Conservation (phyloP, 2,329 filamentous ascomycete species). For the Ceratocystis ficicola region DNA sequence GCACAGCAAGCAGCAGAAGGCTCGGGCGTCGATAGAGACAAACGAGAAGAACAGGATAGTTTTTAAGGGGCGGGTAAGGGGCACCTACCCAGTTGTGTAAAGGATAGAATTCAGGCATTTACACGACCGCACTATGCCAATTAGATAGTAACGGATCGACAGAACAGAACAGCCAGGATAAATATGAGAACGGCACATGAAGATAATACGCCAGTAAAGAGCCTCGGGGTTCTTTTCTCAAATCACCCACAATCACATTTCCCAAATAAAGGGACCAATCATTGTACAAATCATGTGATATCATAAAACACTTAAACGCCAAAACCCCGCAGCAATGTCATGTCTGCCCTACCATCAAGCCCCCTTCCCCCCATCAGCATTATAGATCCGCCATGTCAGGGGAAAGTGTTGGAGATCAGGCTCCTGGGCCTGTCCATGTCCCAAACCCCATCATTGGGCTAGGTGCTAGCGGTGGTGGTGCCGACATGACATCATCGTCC, state of each 20-base stretch:
- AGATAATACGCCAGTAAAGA: background rate
- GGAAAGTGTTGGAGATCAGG: background rate
- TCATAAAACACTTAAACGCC: slow-evolving; percentile 11
- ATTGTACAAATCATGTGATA: slow-evolving; percentile 7
- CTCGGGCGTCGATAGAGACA: slow-evolving; percentile 27
- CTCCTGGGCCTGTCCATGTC: background rate
- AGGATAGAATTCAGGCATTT: background rate
- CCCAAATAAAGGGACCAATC: background rate
- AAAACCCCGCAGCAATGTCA: background rate
- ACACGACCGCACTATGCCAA: background rate
- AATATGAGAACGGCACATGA: background rate
- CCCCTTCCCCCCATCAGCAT: background rate
- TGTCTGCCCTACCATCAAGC: no score
- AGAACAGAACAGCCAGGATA: background rate
- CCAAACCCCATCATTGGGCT: slow-evolving; percentile 14
- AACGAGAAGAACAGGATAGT: slow-evolving; percentile 39
- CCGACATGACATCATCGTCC: slow-evolving; percentile 2
- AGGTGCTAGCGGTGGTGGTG: slow-evolving; percentile 15
- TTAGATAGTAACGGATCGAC: background rate
- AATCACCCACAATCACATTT: background rate
- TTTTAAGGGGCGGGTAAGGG: slow-evolving; percentile 30
- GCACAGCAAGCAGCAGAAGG: slow-evolving; percentile 43
- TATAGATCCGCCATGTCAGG: background rate
- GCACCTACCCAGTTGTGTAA: background rate
- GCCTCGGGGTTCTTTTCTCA: background rate